Conservation (phyloP, 768 basidiomycete genomes). For the Paxillus involutus region DNA sequence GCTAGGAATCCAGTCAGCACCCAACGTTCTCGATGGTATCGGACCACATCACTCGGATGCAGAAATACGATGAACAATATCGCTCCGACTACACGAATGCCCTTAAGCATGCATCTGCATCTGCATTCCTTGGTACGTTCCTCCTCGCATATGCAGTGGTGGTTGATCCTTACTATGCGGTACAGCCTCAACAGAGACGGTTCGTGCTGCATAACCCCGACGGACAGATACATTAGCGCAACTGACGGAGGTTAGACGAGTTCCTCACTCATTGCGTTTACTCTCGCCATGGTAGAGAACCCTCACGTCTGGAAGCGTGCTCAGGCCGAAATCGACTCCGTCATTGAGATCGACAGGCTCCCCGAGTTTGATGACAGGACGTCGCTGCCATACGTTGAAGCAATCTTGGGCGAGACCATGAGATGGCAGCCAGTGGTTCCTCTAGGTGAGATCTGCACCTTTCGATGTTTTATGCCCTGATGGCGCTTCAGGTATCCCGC, state of each 20-base stretch:
- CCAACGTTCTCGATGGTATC: conserved; percentile 11
- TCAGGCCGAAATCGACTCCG: conserved; percentile 4
- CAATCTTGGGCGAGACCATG: conserved; percentile 8
- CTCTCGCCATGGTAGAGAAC: too few species aligned
- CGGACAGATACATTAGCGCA: too few species aligned
- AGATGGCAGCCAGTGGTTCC: conserved; percentile 11
- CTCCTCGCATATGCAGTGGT: too few species aligned
- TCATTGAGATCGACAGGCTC: conserved; percentile 4
- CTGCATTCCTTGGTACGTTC: conserved; percentile 14
- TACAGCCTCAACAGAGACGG: too few species aligned
- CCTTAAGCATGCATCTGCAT: conserved; percentile 12
- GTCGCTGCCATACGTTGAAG: conserved; percentile 10
- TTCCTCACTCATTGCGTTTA: too few species aligned
- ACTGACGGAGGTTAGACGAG: too few species aligned
- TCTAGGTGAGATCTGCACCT: neutral
- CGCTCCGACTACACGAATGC: conserved; percentile 12
- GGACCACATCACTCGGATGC: conserved; percentile 9
- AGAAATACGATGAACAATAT: conserved; percentile 1
- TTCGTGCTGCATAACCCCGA: too few species aligned
- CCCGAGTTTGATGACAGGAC: conserved; percentile 8
- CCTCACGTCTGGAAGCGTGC: too few species aligned
- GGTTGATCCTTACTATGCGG: too few species aligned
- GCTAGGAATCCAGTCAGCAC: too few species aligned
- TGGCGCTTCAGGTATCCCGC: conserved; percentile 12
- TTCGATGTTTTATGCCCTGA: neutral